Base-by-base conservation (phyloP, 108 stramenopile genomes). In the Skeletonema marinoi region DNA sequence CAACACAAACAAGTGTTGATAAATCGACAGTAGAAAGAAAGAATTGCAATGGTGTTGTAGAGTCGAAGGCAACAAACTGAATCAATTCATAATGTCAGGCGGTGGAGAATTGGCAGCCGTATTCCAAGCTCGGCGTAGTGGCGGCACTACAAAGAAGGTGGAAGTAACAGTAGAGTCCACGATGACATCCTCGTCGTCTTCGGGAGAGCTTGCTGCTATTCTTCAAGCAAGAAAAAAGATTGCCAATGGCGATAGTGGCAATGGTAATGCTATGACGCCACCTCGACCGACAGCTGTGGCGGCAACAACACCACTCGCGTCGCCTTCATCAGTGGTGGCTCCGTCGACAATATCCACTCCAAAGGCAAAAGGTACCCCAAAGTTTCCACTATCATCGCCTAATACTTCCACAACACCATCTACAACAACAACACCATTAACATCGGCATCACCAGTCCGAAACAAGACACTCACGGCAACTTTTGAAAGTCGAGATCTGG, bases 81-180 rank as follows among this genome's bases (percentile, higher is more conserved):
- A 56, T 9, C 44, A 56, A 8, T 41, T 41, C 19, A 29, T 25
- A 25, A 74, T 74, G 74, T n/a, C 74, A 25, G 74, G 65, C 33
- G 66, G 74, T 30, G 65, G 65, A 11, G 74, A 74, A 19, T 54
- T 74, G 19, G 74, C 74, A 2, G 61, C 61, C 1, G 33, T 74
- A 25, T 64, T 74, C 13, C 65, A 74, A 36, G 74, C 74, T 6
- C 74, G 74, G 10, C 65, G 54, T 19, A 25, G 39, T 12, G 39
- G 39, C 12, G 72, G 12, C 63, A 39, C 3, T 59, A 66, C 33
- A 30, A 64, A 56, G 51, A 60, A 42, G 72, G 39, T 32, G 11
- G 29, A 29, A 46, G 64, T 6, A 51, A 38, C 1, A 60, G 50
- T 29, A 19, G 6, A 0, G 6, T 7, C 3, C 14, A 19, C 16